phyloP scores from a whole-genome alignment of 2,329 filamentous ascomycete species.

The Aspergillus viridinutans region DNA sequence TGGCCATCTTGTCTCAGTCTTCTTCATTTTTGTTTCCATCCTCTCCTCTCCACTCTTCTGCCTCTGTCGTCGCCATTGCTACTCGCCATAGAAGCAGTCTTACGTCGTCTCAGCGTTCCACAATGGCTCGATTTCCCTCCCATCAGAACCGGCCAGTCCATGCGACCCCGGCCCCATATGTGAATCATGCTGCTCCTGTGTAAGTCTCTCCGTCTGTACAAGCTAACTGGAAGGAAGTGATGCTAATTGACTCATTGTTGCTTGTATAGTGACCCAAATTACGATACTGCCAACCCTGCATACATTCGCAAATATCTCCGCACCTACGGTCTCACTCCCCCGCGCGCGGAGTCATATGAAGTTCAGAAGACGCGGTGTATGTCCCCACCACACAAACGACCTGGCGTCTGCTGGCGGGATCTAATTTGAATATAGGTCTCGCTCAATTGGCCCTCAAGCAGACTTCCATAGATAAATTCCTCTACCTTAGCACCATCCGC shows the following conservation, averaged over 20 bases:
- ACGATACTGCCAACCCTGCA: slow-evolving; percentile 47
- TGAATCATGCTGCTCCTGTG: slow-evolving; percentile 30
- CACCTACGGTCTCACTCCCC: slow-evolving; percentile 49
- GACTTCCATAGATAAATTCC: slow-evolving; percentile 47
- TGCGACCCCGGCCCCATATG: slow-evolving; percentile 29
- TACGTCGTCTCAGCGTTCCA: slow-evolving; percentile 22
- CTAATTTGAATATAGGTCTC: slow-evolving; percentile 26
- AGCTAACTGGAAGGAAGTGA: not conserved
- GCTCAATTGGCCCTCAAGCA: slow-evolving; percentile 46
- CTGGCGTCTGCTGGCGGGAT: slow-evolving; percentile 6
- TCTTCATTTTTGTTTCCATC: slow-evolving; percentile 6
- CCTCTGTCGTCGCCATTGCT: slow-evolving; percentile 12
- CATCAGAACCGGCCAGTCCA: slow-evolving; percentile 36
- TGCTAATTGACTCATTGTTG: slow-evolving; percentile 5
- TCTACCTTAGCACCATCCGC: slow-evolving; percentile 47
- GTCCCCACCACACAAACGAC: slow-evolving; percentile 3
- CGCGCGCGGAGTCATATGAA: slow-evolving; percentile 47
- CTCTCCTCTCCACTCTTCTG: slow-evolving; percentile 5
- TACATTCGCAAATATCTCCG: slow-evolving; percentile 50
- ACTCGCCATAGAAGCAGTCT: slow-evolving; percentile 15
- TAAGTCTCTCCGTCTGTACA: slow-evolving; percentile 17
- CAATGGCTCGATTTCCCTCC: slow-evolving; percentile 35
- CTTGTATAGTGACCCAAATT: slow-evolving; percentile 38
- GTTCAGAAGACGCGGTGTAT: slow-evolving; percentile 46
- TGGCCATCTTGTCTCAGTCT: slow-evolving; percentile 8